phyloP scores from a whole-genome alignment of 164 flowering plant species.

The grape (Vitis vinifera) region DNA sequence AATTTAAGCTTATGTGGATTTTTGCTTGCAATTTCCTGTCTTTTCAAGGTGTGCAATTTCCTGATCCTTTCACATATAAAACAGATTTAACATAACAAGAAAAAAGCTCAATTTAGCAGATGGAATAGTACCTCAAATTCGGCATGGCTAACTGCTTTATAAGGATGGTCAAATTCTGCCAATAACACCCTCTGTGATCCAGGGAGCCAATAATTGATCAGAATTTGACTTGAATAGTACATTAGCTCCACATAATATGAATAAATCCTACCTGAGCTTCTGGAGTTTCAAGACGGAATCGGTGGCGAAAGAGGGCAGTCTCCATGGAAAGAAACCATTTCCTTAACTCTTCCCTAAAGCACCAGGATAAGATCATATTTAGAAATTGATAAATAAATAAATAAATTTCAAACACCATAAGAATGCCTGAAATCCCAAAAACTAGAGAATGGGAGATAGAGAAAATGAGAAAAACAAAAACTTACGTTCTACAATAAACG shows the following conservation, averaged over 20 bases:
- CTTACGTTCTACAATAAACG: constrained; percentile 93
- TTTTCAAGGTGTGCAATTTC: background rate
- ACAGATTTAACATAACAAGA: background rate
- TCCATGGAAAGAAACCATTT: constrained; percentile 93
- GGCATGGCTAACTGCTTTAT: constrained; percentile 56
- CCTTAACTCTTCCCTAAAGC: constrained; percentile 75
- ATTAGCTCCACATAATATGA: background rate
- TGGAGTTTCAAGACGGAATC: constrained; percentile 44
- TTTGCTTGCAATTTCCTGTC: background rate
- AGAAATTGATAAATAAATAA: background rate
- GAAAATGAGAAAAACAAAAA: background rate
- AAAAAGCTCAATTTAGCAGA: background rate
- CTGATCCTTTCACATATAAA: background rate
- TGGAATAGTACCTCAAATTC: constrained; percentile 68
- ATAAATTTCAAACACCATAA: background rate
- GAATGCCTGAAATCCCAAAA: background rate
- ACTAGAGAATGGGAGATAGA: background rate
- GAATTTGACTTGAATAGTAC: background rate
- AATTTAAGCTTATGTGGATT: background rate
- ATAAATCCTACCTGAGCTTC: constrained; percentile 62
- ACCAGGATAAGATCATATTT: background rate
- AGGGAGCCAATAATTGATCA: constrained; percentile 6
- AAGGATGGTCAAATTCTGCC: constrained; percentile 67
- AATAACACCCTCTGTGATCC: constrained; percentile 51
- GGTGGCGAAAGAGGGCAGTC: constrained; percentile 70